phyloP scores from a whole-genome alignment of 169 alveolate genomes.

The Cryptosporidium canis region DNA sequence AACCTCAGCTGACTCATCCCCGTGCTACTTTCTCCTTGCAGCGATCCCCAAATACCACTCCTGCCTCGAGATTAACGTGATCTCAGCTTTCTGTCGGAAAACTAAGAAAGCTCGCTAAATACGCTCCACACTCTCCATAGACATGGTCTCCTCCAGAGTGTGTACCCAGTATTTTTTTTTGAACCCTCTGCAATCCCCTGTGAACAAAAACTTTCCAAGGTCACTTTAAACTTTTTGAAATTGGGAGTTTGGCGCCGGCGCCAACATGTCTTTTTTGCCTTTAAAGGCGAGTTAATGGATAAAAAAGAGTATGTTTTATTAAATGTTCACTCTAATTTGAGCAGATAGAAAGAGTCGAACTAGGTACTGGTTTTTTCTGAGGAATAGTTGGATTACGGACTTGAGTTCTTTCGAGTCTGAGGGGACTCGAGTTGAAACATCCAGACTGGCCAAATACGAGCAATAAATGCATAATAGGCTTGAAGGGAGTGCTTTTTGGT shows the following conservation, averaged over 20 bases:
- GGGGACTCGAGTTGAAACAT: not conserved
- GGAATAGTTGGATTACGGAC: not conserved
- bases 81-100: too few species aligned
- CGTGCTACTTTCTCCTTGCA: not conserved
- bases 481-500: not conserved
- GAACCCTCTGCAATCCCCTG: too few species aligned
- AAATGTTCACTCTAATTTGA: not conserved
- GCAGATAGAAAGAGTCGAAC: not conserved
- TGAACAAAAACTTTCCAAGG: too few species aligned
- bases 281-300: not conserved
- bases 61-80: too few species aligned
- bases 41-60: not conserved
- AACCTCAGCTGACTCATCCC: conserved; percentile 3
- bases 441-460: not conserved
- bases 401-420: not conserved
- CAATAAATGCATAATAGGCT: not conserved
- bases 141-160: too few species aligned
- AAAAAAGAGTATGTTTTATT: not conserved
- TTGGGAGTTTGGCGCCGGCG: not conserved
- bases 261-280: conserved; percentile 27
- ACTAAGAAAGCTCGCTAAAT: too few species aligned
- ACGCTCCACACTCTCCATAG: too few species aligned
- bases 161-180: too few species aligned
- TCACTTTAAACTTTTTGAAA: too few species aligned
- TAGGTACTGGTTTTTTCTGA: not conserved